Conservation (phyloP, 1,284 basidiomycete genomes). For the Irpex sp. region DNA sequence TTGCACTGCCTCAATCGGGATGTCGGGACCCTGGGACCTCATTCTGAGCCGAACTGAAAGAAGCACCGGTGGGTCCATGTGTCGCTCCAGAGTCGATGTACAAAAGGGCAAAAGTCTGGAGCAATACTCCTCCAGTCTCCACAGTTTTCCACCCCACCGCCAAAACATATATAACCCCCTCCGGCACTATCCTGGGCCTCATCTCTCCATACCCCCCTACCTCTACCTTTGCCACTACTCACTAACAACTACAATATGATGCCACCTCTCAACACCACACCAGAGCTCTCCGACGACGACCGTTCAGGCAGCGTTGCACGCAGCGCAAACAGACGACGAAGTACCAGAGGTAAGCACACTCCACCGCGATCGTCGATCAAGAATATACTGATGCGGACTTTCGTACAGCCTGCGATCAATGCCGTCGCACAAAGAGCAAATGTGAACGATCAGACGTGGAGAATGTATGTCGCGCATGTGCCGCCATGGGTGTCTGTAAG, state of each 20-base stretch:
- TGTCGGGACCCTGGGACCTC: background rate
- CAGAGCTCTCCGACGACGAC: slow-evolving; percentile 14
- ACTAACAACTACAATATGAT: background rate
- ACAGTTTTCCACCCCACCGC: too few relatives aligned
- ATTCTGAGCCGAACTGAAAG: too few relatives aligned
- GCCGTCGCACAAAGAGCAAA: slow-evolving; percentile 29
- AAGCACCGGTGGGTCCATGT: too few relatives aligned
- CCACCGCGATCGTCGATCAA: background rate
- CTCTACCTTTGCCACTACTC: background rate
- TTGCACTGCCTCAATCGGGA: background rate
- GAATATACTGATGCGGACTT: background rate
- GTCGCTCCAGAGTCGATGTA: background rate
- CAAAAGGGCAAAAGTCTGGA: background rate
- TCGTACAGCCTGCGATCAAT: slow-evolving; percentile 27
- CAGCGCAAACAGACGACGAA: slow-evolving; percentile 12
- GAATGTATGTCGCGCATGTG: slow-evolving; percentile 23
- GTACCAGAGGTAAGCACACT: slow-evolving; percentile 18
- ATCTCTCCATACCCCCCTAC: slow-evolving; percentile 1
- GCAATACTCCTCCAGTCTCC: background rate
- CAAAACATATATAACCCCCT: background rate
- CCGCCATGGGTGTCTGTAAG: slow-evolving; percentile 24
- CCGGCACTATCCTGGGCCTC: background rate
- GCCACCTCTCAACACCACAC: slow-evolving; percentile 9
- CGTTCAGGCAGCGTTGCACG: slow-evolving; percentile 5
- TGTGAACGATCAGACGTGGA: slow-evolving; percentile 21